Evolutionary conservation across 164 flowering plant species (phyloP).

Genomic region (Vitis rotundifolia): DNA sequence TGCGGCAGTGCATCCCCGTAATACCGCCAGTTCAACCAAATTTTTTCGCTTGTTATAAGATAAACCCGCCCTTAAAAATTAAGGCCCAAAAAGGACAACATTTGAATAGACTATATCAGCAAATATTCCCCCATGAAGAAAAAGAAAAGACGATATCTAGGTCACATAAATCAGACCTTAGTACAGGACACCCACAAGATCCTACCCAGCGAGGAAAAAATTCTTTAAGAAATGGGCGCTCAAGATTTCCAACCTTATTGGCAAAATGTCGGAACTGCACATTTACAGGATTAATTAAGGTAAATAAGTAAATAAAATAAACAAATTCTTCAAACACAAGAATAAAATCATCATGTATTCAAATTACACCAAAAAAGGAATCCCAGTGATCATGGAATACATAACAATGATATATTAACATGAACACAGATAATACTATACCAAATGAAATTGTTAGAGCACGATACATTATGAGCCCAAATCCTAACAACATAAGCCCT

Average conservation of each 20-base stretch:
- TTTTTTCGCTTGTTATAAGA: conserved; percentile 93
- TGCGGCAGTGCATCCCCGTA: conserved; percentile 75
- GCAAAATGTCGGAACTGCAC: conserved; percentile 94
- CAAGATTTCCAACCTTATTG: conserved; percentile 95
- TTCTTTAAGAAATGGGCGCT: conserved; percentile 97
- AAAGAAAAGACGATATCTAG: conserved; percentile 5
- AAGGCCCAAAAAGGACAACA: conserved; percentile 5
- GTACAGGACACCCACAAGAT: conserved; percentile 84
- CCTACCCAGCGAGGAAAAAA: conserved; percentile 97
- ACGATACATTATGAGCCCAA: no score
- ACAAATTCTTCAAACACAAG: no score
- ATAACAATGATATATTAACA: no score
- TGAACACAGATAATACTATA: no score
- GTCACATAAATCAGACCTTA: conserved; percentile 52
- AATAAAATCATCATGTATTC: no score
- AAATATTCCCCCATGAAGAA: neutral
- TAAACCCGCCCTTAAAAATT: conserved; percentile 69
- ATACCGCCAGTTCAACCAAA: conserved; percentile 80
- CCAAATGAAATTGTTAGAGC: no score
- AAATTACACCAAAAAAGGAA: no score
- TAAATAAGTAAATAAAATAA: neutral
- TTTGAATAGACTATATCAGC: neutral
- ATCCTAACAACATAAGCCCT: no score
- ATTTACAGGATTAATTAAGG: neutral
- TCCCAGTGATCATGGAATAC: no score